Evolutionary conservation across 2,329 filamentous ascomycete species (phyloP).

Genomic region (Aureobasidium uvarum): DNA sequence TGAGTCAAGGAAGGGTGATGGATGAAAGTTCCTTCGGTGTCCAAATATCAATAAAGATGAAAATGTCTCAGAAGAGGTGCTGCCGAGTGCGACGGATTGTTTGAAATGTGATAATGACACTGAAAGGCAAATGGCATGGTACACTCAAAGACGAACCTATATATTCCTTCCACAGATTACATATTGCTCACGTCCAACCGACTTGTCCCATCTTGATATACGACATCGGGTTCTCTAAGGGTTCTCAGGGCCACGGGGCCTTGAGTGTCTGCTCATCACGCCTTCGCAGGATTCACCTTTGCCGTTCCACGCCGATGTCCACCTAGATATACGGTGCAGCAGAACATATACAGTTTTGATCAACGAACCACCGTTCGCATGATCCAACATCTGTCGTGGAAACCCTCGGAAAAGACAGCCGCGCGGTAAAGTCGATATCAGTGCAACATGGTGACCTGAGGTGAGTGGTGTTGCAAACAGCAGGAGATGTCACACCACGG

Average conservation of each 20-base stretch:
- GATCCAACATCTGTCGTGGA: not conserved
- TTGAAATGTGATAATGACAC: not conserved
- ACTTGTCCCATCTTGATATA: not conserved
- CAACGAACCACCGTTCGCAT: not conserved
- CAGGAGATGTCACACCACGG: conserved; percentile 16
- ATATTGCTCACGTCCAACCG: not conserved
- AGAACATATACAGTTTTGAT: no score
- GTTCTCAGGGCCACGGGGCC: not conserved
- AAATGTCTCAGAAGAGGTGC: no score
- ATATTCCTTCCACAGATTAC: not conserved
- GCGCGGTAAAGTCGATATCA: not conserved
- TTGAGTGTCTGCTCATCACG: conserved; percentile 9
- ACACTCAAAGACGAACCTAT: not conserved
- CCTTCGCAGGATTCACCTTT: not conserved
- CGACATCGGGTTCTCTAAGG: not conserved
- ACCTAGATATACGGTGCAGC: no score
- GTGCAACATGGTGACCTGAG: not conserved
- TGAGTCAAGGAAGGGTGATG: no score
- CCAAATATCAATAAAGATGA: no score
- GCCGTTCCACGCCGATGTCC: not conserved
- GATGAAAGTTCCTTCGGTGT: no score
- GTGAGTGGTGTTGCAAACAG: not conserved
- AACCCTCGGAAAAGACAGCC: not conserved
- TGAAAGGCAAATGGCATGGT: not conserved
- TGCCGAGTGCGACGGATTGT: not conserved